Conservation (phyloP, 2,329 filamentous ascomycete genomes). For the Trichoderma sp. region DNA sequence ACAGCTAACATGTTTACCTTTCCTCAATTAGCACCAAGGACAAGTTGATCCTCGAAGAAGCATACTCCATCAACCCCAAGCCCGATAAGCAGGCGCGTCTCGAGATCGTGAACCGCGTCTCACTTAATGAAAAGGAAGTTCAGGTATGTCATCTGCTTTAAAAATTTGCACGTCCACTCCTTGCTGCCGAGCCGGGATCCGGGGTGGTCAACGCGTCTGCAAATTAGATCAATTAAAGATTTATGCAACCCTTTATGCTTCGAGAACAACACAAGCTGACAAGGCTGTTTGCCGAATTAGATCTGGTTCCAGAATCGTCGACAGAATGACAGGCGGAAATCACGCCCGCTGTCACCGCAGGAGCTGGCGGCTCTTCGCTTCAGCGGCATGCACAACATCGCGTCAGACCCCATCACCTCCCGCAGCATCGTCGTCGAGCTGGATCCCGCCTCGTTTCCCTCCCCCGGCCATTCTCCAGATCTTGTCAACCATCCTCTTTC, state of each 20-base stretch:
- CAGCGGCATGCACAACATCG: constrained; percentile 51
- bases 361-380: constrained; percentile 65
- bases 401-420: constrained; percentile 42
- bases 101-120: constrained; percentile 79
- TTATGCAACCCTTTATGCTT: constrained; percentile 13
- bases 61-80: constrained; percentile 81
- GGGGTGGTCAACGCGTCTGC: constrained; percentile 11
- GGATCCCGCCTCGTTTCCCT: constrained; percentile 27
- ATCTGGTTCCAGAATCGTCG: constrained; percentile 98
- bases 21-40: constrained; percentile 67
- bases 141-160: constrained; percentile 61
- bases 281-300: constrained; percentile 44
- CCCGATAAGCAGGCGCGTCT: constrained; percentile 86
- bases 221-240: constrained; percentile 8
- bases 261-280: constrained; percentile 1
- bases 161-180: background rate
- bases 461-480: constrained; percentile 30
- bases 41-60: constrained; percentile 81
- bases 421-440: constrained; percentile 28
- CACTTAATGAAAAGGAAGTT: constrained; percentile 91
- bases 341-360: constrained; percentile 74
- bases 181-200: background rate
- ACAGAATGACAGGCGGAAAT: constrained; percentile 88
- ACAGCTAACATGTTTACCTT: background rate
- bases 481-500: constrained; percentile 27